phyloP scores from a whole-genome alignment of 163 green algal species.

The Volvox carteri region DNA sequence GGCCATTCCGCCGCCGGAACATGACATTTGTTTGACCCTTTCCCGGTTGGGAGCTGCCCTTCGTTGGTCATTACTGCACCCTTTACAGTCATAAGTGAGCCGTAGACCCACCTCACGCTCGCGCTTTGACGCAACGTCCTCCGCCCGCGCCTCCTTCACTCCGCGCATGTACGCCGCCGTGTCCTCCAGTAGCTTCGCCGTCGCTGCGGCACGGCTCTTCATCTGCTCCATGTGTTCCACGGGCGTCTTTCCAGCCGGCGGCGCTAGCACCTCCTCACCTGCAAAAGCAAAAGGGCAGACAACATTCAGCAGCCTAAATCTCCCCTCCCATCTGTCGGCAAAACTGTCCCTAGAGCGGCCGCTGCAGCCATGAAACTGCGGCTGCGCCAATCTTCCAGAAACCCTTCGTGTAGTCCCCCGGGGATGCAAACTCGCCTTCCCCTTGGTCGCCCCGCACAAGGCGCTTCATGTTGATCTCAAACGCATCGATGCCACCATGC shows the following conservation, averaged over 20 bases:
- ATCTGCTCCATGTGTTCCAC: conserved; percentile 69
- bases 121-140: conserved; percentile 68
- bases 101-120: conserved; percentile 75
- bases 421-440: conserved; percentile 50
- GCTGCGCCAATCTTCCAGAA: too few species aligned
- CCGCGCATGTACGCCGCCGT: conserved; percentile 70
- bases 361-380: too few species aligned
- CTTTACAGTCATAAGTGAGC: too few species aligned
- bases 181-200: conserved; percentile 66
- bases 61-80: too few species aligned
- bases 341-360: too few species aligned
- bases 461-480: conserved; percentile 85
- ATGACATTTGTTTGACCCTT: too few species aligned
- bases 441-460: conserved; percentile 64
- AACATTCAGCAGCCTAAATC: too few species aligned
- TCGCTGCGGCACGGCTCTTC: conserved; percentile 59
- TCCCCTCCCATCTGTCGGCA: too few species aligned
- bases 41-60: too few species aligned
- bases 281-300: too few species aligned
- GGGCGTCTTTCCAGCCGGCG: conserved; percentile 60
- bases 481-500: conserved; percentile 77
- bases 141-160: conserved; percentile 65
- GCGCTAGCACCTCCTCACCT: conserved; percentile 53
- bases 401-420: too few species aligned
- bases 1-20: too few species aligned